phyloP scores from a whole-genome alignment of 2,329 filamentous ascomycete genomes.

The Penicillium hordei region DNA sequence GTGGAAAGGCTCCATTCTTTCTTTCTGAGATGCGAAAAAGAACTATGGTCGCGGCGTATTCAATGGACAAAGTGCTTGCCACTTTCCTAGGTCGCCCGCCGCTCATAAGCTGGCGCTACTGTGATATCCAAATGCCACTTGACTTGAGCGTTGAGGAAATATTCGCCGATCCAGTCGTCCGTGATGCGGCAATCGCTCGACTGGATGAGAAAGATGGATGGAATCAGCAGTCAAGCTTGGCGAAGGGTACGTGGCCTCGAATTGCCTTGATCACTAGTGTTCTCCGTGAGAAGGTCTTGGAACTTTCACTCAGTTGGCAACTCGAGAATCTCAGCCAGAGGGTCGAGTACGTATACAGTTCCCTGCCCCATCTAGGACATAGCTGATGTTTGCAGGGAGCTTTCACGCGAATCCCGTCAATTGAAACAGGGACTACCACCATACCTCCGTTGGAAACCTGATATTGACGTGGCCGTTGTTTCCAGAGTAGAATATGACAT shows the following conservation, averaged over 20 bases:
- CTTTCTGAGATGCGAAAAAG: conserved; percentile 29
- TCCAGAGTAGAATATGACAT: conserved; percentile 10
- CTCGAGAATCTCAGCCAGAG: conserved; percentile 17
- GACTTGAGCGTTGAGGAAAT: conserved; percentile 31
- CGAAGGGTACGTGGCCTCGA: conserved; percentile 13
- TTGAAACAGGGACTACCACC: conserved; percentile 16
- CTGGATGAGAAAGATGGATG: conserved; percentile 13
- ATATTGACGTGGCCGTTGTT: neutral
- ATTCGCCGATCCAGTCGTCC: conserved; percentile 9
- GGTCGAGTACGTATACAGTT: conserved; percentile 16
- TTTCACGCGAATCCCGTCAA: conserved; percentile 18
- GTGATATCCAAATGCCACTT: conserved; percentile 28
- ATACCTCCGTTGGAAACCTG: conserved; percentile 23
- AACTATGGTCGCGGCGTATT: conserved; percentile 28
- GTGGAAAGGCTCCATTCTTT: conserved; percentile 31
- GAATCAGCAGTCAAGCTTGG: conserved; percentile 9
- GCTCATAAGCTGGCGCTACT: conserved; percentile 30
- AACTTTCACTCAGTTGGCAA: conserved; percentile 22
- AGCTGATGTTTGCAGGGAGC: conserved; percentile 9
- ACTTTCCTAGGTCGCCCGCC: conserved; percentile 34
- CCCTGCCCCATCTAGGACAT: no score
- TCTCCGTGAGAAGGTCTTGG: conserved; percentile 23
- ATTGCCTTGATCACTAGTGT: conserved; percentile 13
- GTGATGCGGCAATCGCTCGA: conserved; percentile 8
- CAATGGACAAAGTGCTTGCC: conserved; percentile 31